These are phyloP conservation scores for Mycena latifolia DNA, from an alignment of 768 basidiomycete genomes.

Conservation along the genomic window DNA sequence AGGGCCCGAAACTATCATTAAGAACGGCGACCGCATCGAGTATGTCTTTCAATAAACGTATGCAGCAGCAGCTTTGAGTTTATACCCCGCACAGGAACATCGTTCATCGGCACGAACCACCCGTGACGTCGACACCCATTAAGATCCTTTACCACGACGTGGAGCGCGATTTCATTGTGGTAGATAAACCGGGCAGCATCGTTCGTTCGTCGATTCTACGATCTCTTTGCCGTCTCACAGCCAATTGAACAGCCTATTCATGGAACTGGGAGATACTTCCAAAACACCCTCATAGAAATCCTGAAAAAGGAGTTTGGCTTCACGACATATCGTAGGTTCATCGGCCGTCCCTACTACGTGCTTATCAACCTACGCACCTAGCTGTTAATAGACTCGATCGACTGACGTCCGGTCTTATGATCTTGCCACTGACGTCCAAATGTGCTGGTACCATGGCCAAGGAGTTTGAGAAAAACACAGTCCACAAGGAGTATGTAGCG, in stretches of 20 bases:
- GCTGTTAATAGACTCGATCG: conserved; percentile 96
- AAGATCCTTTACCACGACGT: conserved; percentile 83
- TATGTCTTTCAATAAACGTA: conserved; percentile 53
- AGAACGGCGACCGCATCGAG: conserved; percentile 93
- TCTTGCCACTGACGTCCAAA: conserved; percentile 81
- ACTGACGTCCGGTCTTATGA: conserved; percentile 95
- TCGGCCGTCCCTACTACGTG: conserved; percentile 11
- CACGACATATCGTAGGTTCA: conserved; percentile 80
- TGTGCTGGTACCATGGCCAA: conserved; percentile 78
- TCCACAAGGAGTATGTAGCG: conserved; percentile 95
- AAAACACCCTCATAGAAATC: conserved; percentile 90
- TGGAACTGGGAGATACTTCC: conserved; percentile 89
- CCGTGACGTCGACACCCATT: conserved; percentile 87
- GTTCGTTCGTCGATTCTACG: conserved; percentile 63
- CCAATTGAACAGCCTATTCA: conserved; percentile 80
- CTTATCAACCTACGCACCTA: conserved; percentile 47
- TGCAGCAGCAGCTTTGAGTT: conserved; percentile 17
- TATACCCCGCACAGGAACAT: conserved; percentile 72
- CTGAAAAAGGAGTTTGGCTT: conserved; percentile 87
- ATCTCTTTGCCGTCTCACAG: conserved; percentile 27
- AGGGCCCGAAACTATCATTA: conserved; percentile 80
- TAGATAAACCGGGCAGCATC: conserved; percentile 97
- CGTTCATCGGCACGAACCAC: conserved; percentile 97
- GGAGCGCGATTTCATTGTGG: conserved; percentile 87
- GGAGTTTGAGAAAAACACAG: conserved; percentile 86